These are phyloP conservation scores for Areca catechu DNA, from an alignment of 176 grass and related monocot species.

Conservation along the genomic window DNA sequence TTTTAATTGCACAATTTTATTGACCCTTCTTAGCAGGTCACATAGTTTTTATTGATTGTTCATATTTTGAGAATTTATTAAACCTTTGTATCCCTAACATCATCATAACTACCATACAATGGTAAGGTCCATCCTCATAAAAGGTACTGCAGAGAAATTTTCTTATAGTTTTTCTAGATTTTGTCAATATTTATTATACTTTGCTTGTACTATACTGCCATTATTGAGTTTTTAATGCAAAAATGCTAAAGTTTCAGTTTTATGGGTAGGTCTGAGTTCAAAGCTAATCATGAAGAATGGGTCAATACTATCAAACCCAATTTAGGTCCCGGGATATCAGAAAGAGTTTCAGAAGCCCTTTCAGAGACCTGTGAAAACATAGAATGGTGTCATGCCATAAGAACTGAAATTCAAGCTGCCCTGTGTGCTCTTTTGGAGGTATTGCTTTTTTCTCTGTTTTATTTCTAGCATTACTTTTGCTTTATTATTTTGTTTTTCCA, in stretches of 20 bases:
- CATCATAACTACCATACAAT: too few species aligned
- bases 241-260: not conserved
- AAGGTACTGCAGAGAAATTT: too few species aligned
- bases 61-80: too few species aligned
- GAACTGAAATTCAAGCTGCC: constrained; percentile 38
- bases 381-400: constrained; percentile 37
- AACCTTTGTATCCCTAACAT: too few species aligned
- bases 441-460: not conserved
- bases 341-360: constrained; percentile 53
- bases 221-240: not conserved
- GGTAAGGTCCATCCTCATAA: too few species aligned
- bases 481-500: not conserved
- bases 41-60: too few species aligned
- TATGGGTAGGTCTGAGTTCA: constrained; percentile 66
- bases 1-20: too few species aligned
- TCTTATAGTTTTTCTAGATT: too few species aligned
- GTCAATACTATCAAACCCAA: constrained; percentile 48
- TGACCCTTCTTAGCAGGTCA: too few species aligned
- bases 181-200: too few species aligned
- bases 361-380: constrained; percentile 32
- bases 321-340: constrained; percentile 59
- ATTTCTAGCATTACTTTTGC: not conserved
- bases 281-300: constrained; percentile 77
- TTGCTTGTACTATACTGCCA: not conserved
- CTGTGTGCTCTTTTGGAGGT: constrained; percentile 54